A percentile compares a stretch with the other conserved stretches of the same genome.
These are phyloP conservation scores for Ogataea pini DNA, from an alignment of 805 yeast genomes.

Conservation along the genomic window DNA sequence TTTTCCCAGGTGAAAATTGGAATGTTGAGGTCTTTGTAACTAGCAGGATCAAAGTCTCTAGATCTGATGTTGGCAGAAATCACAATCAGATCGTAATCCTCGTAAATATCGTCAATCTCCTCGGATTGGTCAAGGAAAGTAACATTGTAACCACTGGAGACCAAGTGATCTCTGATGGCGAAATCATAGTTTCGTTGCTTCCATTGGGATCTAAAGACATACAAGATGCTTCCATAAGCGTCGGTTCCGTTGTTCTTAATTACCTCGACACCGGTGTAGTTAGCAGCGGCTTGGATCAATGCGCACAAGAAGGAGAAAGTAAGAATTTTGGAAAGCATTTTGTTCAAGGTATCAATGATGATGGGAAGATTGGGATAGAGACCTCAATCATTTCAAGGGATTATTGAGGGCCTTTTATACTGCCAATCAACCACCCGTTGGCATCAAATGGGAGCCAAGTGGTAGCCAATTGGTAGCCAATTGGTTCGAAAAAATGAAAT, in stretches of 20 bases:
- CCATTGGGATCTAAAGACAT: constrained; percentile 7
- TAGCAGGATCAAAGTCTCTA: constrained; percentile 1
- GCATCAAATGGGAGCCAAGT: too few relatives aligned
- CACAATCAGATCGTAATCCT: constrained; percentile 3
- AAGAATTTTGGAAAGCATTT: neutral
- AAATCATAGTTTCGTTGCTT: constrained; percentile 5
- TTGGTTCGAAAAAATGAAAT: neutral
- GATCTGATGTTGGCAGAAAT: constrained; percentile 7
- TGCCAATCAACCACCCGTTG: too few relatives aligned
- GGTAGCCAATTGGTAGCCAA: too few relatives aligned
- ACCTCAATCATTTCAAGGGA: too few relatives aligned
- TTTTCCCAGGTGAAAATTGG: constrained; percentile 7
- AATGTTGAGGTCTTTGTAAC: neutral
- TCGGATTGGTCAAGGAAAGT: constrained; percentile 4
- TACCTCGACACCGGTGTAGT: constrained; percentile 6
- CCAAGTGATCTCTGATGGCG: constrained; percentile 4
- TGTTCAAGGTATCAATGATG: too few relatives aligned
- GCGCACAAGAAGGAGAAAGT: neutral
- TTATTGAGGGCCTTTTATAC: too few relatives aligned
- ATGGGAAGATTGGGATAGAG: too few relatives aligned
- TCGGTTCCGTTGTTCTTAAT: constrained; percentile 5
- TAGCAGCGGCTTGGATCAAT: constrained; percentile 3
- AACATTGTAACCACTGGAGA: constrained; percentile 5
- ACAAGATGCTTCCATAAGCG: constrained; percentile 4
- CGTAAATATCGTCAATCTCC: neutral